phyloP scores from a whole-genome alignment of 1,139 yeast species.

The Pichiaceae sp. region DNA sequence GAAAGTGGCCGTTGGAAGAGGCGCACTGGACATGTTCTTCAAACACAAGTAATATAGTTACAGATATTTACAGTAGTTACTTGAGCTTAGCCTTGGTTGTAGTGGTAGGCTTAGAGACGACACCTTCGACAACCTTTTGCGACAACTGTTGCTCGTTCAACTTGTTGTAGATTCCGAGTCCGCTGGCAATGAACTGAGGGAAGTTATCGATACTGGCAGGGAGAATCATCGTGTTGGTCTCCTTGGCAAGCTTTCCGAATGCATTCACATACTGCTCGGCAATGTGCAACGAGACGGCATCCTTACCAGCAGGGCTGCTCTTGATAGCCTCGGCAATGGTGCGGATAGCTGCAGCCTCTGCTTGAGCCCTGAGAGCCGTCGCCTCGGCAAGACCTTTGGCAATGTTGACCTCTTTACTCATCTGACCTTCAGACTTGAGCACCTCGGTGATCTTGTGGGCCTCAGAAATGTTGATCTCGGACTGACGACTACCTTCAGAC shows the following conservation, averaged over 20 bases:
- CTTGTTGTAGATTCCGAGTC: conserved; percentile 61
- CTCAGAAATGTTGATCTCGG: conserved; percentile 75
- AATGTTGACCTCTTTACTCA: conserved; percentile 52
- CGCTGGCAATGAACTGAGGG: conserved; percentile 69
- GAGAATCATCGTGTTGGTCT: conserved; percentile 66
- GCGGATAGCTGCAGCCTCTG: conserved; percentile 66
- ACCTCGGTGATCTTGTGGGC: conserved; percentile 67
- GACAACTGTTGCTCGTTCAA: conserved; percentile 25
- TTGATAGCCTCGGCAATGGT: conserved; percentile 59
- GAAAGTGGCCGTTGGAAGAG: conserved; percentile 43
- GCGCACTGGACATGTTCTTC: conserved; percentile 59
- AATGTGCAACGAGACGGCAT: conserved; percentile 70
- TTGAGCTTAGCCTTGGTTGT: neutral
- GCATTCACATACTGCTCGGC: conserved; percentile 82
- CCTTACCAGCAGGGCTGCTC: conserved; percentile 61
- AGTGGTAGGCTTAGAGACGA: neutral
- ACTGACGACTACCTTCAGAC: conserved; percentile 75
- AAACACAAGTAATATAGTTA: conserved; percentile 19
- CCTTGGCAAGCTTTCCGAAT: conserved; percentile 77
- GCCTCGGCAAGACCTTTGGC: conserved; percentile 70
- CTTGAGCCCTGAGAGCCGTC: conserved; percentile 59
- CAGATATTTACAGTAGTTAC: neutral
- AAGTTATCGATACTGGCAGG: conserved; percentile 74
- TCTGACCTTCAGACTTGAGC: conserved; percentile 62
- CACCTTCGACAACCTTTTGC: conserved; percentile 7